Evolutionary conservation across 129 eudicot genomes (phyloP).

Genomic region (Deinandra increscens): DNA sequence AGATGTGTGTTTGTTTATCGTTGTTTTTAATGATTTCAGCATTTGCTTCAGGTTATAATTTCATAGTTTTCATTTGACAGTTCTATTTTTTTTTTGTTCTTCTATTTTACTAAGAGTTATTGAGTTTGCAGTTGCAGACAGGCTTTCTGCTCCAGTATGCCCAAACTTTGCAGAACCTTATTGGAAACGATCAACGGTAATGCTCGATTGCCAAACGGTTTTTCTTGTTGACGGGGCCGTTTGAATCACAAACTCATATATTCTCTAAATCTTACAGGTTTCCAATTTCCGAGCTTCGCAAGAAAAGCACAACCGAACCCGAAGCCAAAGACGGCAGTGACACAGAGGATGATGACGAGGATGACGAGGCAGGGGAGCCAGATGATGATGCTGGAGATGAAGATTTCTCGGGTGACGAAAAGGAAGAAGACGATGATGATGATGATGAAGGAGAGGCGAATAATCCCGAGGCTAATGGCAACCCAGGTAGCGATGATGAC

Average conservation of each 20-base stretch:
- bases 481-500: conserved; percentile 59
- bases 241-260: neutral
- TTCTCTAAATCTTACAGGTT: conserved; percentile 44
- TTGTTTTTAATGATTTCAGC: neutral
- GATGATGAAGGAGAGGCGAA: conserved; percentile 66
- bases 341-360: conserved; percentile 74
- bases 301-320: conserved; percentile 39
- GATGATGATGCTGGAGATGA: conserved; percentile 82
- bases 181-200: conserved; percentile 49
- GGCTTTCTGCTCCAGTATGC: conserved; percentile 50
- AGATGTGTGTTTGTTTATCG: neutral
- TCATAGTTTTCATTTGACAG: neutral
- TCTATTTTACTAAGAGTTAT: neutral
- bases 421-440: conserved; percentile 41
- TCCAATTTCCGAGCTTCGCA: conserved; percentile 58
- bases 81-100: neutral
- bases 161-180: conserved; percentile 22
- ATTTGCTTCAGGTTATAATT: neutral
- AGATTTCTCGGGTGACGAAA: conserved; percentile 84
- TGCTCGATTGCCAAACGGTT: neutral
- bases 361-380: conserved; percentile 44
- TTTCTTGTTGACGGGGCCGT: neutral
- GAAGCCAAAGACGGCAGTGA: conserved; percentile 81
- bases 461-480: conserved; percentile 68
- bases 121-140: conserved; percentile 40